Conservation (phyloP, 176 grass and related monocot species). For the Musa beccarii region DNA sequence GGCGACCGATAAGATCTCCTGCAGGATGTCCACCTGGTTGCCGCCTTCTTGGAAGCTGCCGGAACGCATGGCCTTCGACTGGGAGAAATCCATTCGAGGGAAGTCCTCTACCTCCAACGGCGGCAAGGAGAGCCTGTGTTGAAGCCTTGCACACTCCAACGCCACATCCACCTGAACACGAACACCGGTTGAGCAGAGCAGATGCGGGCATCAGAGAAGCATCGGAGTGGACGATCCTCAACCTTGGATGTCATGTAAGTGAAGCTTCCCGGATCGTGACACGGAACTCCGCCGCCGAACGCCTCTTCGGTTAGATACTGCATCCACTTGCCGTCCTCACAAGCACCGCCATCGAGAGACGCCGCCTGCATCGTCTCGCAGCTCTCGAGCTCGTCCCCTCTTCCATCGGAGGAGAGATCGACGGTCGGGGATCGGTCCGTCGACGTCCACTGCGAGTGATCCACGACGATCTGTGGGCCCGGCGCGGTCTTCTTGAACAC, state of each 20-base stretch:
- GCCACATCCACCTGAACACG: constrained; percentile 67
- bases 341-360: constrained; percentile 15
- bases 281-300: constrained; percentile 34
- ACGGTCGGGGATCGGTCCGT: constrained; percentile 45
- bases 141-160: constrained; percentile 80
- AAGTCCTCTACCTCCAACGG: constrained; percentile 75
- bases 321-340: constrained; percentile 53
- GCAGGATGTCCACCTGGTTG: constrained; percentile 43
- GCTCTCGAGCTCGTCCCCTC: constrained; percentile 60
- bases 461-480: constrained; percentile 71
- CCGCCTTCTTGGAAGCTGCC: constrained; percentile 27
- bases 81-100: constrained; percentile 29
- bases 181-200: no score
- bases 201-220: no score
- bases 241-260: constrained; percentile 77
- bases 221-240: no score
- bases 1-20: constrained; percentile 56
- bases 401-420: constrained; percentile 53
- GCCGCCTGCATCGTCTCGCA: constrained; percentile 15
- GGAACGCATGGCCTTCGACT: constrained; percentile 31
- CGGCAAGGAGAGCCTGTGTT: constrained; percentile 75
- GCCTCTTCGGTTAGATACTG: constrained; percentile 69
- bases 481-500: constrained; percentile 91
- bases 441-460: constrained; percentile 50
- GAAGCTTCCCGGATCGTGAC: constrained; percentile 41